phyloP scores from a whole-genome alignment of 1,284 basidiomycete species.

The Neolentinus lepideus region DNA sequence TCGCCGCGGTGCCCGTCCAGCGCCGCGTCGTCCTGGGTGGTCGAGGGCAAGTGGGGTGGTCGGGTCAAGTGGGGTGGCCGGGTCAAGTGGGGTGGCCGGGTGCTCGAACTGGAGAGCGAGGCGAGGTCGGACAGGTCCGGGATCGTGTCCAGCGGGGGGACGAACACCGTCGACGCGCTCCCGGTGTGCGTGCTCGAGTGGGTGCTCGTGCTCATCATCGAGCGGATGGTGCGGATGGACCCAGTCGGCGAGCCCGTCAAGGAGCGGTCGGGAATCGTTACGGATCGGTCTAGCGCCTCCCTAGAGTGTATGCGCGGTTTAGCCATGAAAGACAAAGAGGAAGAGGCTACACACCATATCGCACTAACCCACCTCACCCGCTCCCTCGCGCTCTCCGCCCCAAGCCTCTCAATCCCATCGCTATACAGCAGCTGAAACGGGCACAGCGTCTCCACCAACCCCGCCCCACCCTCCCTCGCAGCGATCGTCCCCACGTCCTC shows the following conservation, averaged over 20 bases:
- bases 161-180: slow-evolving; percentile 63
- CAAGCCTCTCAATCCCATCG: slow-evolving; percentile 81
- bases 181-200: slow-evolving; percentile 27
- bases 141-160: slow-evolving; percentile 59
- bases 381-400: slow-evolving; percentile 76
- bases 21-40: slow-evolving; percentile 64
- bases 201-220: slow-evolving; percentile 33
- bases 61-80: too few relatives aligned
- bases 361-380: slow-evolving; percentile 84
- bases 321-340: too few relatives aligned
- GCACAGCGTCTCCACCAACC: slow-evolving; percentile 62
- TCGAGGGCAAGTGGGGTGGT: too few relatives aligned
- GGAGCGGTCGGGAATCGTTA: slow-evolving; percentile 43
- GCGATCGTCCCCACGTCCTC: slow-evolving; percentile 83
- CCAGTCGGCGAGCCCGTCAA: slow-evolving; percentile 59
- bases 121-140: slow-evolving; percentile 58
- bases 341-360: slow-evolving; percentile 71
- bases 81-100: too few relatives aligned
- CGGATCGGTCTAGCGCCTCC: slow-evolving; percentile 55
- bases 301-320: too few relatives aligned
- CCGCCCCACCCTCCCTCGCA: slow-evolving; percentile 39
- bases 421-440: slow-evolving; percentile 85
- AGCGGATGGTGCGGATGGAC: slow-evolving; percentile 63
- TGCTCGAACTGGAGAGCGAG: slow-evolving; percentile 36
- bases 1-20: slow-evolving; percentile 61